phyloP scores from a whole-genome alignment of 768 basidiomycete genomes.

The Podaxis mareebaensis region DNA sequence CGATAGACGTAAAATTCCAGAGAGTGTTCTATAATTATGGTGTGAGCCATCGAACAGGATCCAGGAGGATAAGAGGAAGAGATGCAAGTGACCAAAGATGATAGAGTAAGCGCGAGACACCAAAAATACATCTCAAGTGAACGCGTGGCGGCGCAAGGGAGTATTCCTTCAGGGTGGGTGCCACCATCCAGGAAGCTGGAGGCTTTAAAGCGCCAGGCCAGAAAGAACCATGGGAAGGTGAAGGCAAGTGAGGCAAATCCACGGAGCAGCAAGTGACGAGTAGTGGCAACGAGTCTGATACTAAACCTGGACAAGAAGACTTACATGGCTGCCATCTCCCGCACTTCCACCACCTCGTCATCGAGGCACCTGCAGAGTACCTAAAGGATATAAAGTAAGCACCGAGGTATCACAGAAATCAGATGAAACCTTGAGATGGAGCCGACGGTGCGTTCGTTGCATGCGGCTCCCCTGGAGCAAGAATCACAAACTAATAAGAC shows the following conservation, averaged over 20 bases:
- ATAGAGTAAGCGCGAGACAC: not conserved
- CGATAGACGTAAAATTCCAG: constrained; percentile 80
- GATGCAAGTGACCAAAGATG: not conserved
- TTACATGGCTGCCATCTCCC: constrained; percentile 86
- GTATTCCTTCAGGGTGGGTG: not conserved
- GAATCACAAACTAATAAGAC: constrained; percentile 12
- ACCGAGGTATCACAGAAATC: not conserved
- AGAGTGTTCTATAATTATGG: constrained; percentile 55
- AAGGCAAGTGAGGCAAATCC: not conserved
- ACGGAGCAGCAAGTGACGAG: not conserved
- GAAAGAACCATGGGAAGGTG: not conserved
- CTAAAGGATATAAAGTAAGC: constrained; percentile 32
- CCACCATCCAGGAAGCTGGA: not conserved
- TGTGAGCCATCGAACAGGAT: not conserved
- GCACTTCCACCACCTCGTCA: constrained; percentile 87
- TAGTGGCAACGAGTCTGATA: not conserved
- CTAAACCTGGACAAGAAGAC: constrained; percentile 24
- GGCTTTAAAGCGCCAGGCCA: not conserved
- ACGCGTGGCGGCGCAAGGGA: not conserved
- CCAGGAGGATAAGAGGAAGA: not conserved
- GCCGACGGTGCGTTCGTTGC: not conserved
- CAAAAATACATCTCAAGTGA: constrained; percentile 11
- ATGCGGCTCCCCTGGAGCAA: not conserved
- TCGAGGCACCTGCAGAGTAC: constrained; percentile 79
- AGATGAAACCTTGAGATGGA: not conserved